These are phyloP conservation scores for Cryptococcus depauperatus DNA, from an alignment of 1,284 basidiomycete species.

Conservation along the genomic window DNA sequence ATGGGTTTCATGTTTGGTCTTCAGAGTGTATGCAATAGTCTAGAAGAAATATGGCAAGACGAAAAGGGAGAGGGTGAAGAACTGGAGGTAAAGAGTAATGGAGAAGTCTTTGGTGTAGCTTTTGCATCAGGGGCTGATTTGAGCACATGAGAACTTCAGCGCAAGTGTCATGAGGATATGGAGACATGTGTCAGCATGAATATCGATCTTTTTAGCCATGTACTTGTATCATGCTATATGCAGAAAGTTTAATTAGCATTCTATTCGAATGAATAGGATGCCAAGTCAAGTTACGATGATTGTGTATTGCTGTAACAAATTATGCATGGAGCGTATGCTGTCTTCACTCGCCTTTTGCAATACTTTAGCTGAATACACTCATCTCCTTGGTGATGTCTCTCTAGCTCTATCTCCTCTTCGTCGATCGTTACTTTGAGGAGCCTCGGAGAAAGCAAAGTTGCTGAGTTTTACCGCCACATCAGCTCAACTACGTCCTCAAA, in stretches of 20 bases:
- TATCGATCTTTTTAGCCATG: too few relatives aligned
- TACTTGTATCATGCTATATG: too few relatives aligned
- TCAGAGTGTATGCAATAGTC: slow-evolving; percentile 63
- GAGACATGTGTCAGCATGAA: too few relatives aligned
- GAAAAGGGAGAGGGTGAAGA: slow-evolving; percentile 50
- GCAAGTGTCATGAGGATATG: too few relatives aligned
- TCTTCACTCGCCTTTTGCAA: too few relatives aligned
- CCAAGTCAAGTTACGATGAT: too few relatives aligned
- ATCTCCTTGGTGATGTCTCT: slow-evolving; percentile 29
- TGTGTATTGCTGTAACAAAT: too few relatives aligned
- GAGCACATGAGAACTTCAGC: slow-evolving; percentile 14
- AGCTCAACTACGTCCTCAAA: neutral
- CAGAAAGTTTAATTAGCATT: too few relatives aligned
- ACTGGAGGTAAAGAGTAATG: slow-evolving; percentile 16
- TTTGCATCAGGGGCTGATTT: slow-evolving; percentile 18
- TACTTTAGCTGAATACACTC: too few relatives aligned
- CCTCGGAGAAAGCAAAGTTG: slow-evolving; percentile 91
- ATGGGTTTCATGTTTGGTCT: slow-evolving; percentile 89
- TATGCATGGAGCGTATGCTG: too few relatives aligned
- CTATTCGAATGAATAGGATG: too few relatives aligned
- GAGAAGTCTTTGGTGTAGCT: slow-evolving; percentile 31
- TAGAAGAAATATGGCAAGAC: slow-evolving; percentile 70
- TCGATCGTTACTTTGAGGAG: slow-evolving; percentile 54
- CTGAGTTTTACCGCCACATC: slow-evolving; percentile 38
- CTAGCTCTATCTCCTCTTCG: slow-evolving; percentile 30